Conservation (phyloP, 495 filamentous ascomycete genomes). For the Antarctomyces pellizariae region DNA sequence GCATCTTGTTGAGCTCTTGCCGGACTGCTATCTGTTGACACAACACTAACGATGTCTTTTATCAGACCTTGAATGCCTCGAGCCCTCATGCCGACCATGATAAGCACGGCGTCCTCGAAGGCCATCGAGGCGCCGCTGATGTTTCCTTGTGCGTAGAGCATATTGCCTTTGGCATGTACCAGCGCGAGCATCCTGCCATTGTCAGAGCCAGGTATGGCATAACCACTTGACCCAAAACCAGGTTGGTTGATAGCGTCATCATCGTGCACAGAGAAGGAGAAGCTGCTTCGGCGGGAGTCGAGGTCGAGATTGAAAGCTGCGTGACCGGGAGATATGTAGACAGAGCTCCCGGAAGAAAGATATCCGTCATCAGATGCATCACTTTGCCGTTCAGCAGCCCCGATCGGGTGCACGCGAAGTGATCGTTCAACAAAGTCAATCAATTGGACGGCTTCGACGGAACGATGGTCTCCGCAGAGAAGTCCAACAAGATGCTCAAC, state of each 20-base stretch:
- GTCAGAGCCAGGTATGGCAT: conserved; percentile 64
- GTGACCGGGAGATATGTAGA: conserved; percentile 28
- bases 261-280: conserved; percentile 16
- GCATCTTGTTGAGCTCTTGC: conserved; percentile 11
- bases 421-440: conserved; percentile 75
- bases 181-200: conserved; percentile 86
- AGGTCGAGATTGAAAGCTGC: conserved; percentile 25
- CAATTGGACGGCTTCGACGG: conserved; percentile 65
- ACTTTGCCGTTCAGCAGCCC: no score
- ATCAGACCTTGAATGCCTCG: conserved; percentile 63
- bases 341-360: conserved; percentile 22
- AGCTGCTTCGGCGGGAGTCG: conserved; percentile 3
- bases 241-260: conserved; percentile 23
- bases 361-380: conserved; percentile 10
- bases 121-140: conserved; percentile 64
- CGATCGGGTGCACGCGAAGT: conserved; percentile 35
- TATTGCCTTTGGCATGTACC: conserved; percentile 92
- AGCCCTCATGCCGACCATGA: conserved; percentile 51
- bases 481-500: conserved; percentile 88
- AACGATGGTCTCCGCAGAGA: conserved; percentile 58
- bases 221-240: conserved; percentile 66
- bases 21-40: conserved; percentile 21
- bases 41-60: conserved; percentile 51
- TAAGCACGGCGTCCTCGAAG: conserved; percentile 86
- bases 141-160: conserved; percentile 82